These are phyloP conservation scores for Emericellopsis cladophorae DNA, from an alignment of 2,329 filamentous ascomycete genomes.

Conservation along the genomic window DNA sequence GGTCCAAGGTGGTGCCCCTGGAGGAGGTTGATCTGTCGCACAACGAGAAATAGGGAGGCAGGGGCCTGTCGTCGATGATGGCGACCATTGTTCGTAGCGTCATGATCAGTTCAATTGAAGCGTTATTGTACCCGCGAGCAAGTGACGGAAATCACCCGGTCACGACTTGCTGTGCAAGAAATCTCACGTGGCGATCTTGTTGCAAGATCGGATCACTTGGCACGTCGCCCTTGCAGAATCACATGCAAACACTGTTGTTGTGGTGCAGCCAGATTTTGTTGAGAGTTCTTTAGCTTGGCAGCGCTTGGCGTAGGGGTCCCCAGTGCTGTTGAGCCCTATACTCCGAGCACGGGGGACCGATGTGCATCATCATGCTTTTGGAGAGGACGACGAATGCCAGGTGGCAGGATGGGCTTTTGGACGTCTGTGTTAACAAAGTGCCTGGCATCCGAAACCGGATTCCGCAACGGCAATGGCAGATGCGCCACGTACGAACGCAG, in stretches of 20 bases:
- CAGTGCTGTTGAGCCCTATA: no score
- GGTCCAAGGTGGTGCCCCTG: constrained; percentile 23
- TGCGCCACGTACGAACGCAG: no score
- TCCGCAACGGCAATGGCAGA: no score
- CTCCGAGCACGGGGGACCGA: no score
- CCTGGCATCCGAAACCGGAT: no score
- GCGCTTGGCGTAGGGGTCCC: no score
- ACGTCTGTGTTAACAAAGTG: no score
- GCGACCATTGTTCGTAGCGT: neutral
- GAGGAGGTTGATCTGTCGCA: constrained; percentile 3
- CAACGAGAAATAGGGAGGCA: no score
- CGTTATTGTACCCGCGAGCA: neutral
- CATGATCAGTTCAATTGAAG: neutral
- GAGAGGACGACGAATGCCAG: no score
- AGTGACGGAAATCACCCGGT: neutral
- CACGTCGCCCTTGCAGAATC: neutral
- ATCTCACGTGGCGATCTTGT: neutral
- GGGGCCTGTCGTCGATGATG: neutral
- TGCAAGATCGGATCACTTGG: neutral
- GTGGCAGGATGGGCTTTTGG: no score
- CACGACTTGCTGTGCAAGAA: neutral
- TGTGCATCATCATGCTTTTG: no score
- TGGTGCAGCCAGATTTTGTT: constrained; percentile 1
- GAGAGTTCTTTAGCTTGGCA: constrained; percentile 1
- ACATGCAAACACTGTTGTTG: constrained; percentile 1